A percentile compares a stretch with the other conserved stretches of the same genome.
These are phyloP conservation scores for Leishmania turanica DNA, from an alignment of 208 protist genomes.

Conservation along the genomic window DNA sequence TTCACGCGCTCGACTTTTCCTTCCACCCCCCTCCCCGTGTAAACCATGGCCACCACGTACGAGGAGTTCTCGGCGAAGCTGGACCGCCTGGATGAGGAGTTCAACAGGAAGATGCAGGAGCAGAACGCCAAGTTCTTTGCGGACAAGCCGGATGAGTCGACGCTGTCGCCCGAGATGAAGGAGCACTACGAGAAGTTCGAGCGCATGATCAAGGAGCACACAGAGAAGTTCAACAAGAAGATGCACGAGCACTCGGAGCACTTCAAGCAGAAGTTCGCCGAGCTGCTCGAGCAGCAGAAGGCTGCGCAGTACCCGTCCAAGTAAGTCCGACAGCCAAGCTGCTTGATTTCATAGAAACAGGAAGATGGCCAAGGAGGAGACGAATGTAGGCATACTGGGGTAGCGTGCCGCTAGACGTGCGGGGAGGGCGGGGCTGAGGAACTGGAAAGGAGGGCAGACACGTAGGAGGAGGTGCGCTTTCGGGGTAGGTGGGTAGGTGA, in stretches of 20 bases:
- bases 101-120: constrained; percentile 93
- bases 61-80: constrained; percentile 91
- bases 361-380: not conserved
- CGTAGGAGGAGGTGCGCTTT: not conserved
- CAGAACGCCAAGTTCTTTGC: constrained; percentile 94
- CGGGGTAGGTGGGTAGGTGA: not conserved
- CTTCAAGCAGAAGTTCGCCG: constrained; percentile 92
- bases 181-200: constrained; percentile 94
- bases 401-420: not conserved
- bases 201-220: constrained; percentile 94
- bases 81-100: constrained; percentile 90
- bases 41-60: constrained; percentile 85
- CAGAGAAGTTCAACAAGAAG: constrained; percentile 94
- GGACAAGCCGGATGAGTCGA: constrained; percentile 89
- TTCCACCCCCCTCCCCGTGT: not conserved
- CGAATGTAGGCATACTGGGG: not conserved
- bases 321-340: constrained; percentile 33
- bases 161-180: constrained; percentile 92
- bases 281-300: constrained; percentile 93
- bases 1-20: no score
- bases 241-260: constrained; percentile 92
- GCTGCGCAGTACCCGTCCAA: constrained; percentile 89
- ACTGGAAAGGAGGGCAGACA: not conserved
- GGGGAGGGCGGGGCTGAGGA: not conserved
- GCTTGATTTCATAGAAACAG: not conserved